phyloP scores from a whole-genome alignment of 805 yeast species.

The Suhomyces kilbournensis region DNA sequence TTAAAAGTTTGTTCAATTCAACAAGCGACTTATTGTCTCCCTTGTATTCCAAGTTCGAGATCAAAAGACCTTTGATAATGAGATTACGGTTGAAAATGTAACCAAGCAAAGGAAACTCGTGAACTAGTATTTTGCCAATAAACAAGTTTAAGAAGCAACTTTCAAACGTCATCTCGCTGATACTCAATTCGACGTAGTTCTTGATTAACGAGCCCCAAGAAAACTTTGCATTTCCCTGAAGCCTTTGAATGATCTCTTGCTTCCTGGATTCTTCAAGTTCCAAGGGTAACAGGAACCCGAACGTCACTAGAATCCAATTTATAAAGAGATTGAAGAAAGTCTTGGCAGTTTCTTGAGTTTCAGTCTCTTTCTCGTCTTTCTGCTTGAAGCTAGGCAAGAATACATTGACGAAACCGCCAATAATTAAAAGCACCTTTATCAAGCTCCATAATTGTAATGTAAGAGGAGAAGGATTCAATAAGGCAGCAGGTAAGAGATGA shows the following conservation, averaged over 20 bases:
- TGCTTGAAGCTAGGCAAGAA: constrained; percentile 8
- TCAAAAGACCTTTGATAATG: constrained; percentile 22
- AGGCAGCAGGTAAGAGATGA: constrained; percentile 11
- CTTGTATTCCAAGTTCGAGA: constrained; percentile 29
- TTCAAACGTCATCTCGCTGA: constrained; percentile 33
- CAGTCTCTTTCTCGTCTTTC: not conserved
- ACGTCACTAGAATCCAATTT: constrained; percentile 24
- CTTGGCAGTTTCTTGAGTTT: not conserved
- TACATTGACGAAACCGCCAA: constrained; percentile 9
- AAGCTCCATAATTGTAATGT: constrained; percentile 9
- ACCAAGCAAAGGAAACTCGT: constrained; percentile 17
- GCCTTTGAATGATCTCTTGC: constrained; percentile 12
- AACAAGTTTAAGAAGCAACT: constrained; percentile 29
- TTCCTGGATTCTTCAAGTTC: constrained; percentile 14
- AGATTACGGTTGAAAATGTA: constrained; percentile 22
- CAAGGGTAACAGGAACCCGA: constrained; percentile 30
- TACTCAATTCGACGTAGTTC: constrained; percentile 27
- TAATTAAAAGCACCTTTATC: constrained; percentile 10
- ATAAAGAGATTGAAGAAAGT: constrained; percentile 5
- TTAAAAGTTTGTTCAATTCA: constrained; percentile 23
- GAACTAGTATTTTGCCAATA: constrained; percentile 24
- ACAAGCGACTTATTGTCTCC: constrained; percentile 22
- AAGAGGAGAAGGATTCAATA: constrained; percentile 12
- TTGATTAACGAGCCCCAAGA: constrained; percentile 14
- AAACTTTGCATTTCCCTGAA: constrained; percentile 12